These are phyloP conservation scores for Sugiyamaella pinicola DNA, from an alignment of 1,139 yeast genomes.

Conservation along the genomic window DNA sequence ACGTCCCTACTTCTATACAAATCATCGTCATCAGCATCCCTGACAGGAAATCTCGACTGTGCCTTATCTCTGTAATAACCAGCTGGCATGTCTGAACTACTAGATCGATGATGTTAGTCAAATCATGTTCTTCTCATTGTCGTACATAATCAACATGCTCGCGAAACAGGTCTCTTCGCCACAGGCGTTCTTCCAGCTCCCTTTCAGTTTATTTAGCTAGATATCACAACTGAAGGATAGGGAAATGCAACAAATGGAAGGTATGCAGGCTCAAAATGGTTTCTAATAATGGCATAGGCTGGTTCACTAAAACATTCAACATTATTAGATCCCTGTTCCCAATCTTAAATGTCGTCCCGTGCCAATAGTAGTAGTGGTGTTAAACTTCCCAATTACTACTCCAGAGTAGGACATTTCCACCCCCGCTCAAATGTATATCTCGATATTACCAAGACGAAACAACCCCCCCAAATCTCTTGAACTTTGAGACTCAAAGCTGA, in stretches of 20 bases:
- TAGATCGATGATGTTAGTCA: not conserved
- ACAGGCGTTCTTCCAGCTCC: not conserved
- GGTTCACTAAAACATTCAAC: not conserved
- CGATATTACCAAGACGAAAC: not conserved
- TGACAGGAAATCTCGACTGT: not conserved
- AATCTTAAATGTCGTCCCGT: constrained; percentile 7
- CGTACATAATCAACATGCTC: no score
- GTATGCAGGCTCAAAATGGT: not conserved
- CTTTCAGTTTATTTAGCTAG: no score
- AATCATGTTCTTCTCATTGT: no score
- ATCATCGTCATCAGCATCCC: not conserved
- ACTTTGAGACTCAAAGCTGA: not conserved
- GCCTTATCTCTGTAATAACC: no score
- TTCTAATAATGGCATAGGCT: not conserved
- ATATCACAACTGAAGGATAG: not conserved
- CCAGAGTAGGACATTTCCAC: constrained; percentile 14
- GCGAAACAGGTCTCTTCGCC: not conserved
- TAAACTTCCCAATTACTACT: not conserved
- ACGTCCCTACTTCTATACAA: not conserved
- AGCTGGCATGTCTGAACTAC: no score
- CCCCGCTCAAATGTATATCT: not conserved
- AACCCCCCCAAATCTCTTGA: not conserved
- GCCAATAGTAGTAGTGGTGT: constrained; percentile 14
- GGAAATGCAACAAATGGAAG: not conserved
- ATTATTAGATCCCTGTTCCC: not conserved